Evolutionary conservation across 495 filamentous ascomycete genomes (phyloP).

Genomic region (Cudoniella acicularis): DNA sequence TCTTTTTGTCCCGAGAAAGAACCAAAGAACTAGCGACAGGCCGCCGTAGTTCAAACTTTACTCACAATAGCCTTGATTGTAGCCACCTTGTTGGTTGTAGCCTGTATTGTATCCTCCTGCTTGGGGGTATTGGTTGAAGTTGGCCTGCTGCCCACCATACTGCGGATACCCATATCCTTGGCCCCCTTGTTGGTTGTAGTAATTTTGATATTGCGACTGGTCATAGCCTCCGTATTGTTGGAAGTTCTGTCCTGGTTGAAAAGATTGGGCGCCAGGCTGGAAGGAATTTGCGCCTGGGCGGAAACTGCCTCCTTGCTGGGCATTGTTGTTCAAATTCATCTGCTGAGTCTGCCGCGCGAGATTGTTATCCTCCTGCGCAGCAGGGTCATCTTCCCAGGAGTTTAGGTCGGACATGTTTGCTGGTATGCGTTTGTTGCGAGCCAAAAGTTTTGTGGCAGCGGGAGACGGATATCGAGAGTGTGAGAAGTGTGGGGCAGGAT

Average conservation of each 20-base stretch:
- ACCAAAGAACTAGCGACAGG: not conserved
- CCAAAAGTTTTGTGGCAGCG: constrained; percentile 9
- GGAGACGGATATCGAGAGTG: not conserved
- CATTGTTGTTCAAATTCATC: constrained; percentile 64
- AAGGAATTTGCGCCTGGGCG: constrained; percentile 76
- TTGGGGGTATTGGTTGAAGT: constrained; percentile 55
- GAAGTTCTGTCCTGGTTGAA: constrained; percentile 71
- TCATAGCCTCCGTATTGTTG: constrained; percentile 51
- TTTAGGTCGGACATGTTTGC: constrained; percentile 75
- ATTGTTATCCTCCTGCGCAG: constrained; percentile 83
- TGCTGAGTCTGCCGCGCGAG: constrained; percentile 78
- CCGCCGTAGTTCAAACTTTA: not conserved
- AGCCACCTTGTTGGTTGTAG: constrained; percentile 39
- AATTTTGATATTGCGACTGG: constrained; percentile 25
- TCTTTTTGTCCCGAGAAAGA: not conserved
- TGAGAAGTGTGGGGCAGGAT: constrained; percentile 6
- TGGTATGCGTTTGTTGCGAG: not conserved
- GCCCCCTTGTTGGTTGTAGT: constrained; percentile 21
- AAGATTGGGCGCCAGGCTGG: constrained; percentile 70
- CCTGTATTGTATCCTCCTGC: constrained; percentile 44
- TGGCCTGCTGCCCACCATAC: constrained; percentile 45
- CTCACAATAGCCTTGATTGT: constrained; percentile 60
- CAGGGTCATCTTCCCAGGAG: constrained; percentile 94
- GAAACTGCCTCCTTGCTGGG: constrained; percentile 50
- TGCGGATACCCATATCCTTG: constrained; percentile 42